Base-by-base conservation (phyloP, 805 yeast genomes). In the Lipomyces lipofer region DNA sequence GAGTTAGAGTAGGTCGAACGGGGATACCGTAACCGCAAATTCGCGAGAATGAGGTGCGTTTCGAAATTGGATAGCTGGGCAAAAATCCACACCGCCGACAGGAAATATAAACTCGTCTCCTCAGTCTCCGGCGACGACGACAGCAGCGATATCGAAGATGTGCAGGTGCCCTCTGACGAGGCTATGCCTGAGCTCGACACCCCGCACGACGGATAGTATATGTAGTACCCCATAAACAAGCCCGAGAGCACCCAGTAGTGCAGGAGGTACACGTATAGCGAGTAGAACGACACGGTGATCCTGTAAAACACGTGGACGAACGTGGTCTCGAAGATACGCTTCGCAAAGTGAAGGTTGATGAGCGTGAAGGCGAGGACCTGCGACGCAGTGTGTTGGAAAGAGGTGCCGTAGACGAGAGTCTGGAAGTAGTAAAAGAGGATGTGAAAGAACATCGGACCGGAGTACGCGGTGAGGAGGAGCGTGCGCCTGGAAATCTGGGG, bases 161-260 rank as follows among this genome's bases (percentile, higher is more conserved):
- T 45, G 54, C 54, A 51, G 17, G 27, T 32, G 25, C 42, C 49
- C 10, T 12, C n/a, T 4, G 45, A 19, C n/a, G 29, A 12, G 10
- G 45, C 45, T 4, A 28, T 15, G 9, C 33, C 9, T 2, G 32
- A 43, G n/a, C 32, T 2, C 24, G 15, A 7, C 15, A 44, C 6
- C 28, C 24, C 27, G 27, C 44, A 39, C 21, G 51, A 56, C 9
- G 79, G 79, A 1, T 74, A 73, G 49, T 80, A 82, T 25, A 76
- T 69, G 61, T 80, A 82, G 59, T 71, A 73, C 2, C 83, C 79
- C 56, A 82, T 70, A 56, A 77, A 69, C 10, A 80, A 67, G 7
- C 98, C 97, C 51, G 90, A 85, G 9, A 92, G 73, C n/a, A 88
- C 69, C 97, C 97, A 92, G 73, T 92, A 92, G 71, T 92, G 97